These are phyloP conservation scores for Aspergillus sp. DNA, from an alignment of 2,329 filamentous ascomycete species.

Conservation along the genomic window DNA sequence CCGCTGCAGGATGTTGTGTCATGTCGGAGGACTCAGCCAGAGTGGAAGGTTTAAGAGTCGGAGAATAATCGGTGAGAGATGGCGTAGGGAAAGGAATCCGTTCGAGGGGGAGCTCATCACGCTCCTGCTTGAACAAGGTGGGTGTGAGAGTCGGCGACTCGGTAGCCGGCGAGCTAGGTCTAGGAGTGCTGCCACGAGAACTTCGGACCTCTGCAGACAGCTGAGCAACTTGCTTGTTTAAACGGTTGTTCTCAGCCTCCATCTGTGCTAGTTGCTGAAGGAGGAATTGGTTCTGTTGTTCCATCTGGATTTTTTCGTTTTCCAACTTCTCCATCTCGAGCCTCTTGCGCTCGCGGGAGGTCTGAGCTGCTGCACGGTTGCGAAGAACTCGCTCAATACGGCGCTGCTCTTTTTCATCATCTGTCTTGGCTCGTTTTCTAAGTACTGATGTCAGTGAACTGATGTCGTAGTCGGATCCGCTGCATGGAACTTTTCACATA, in stretches of 20 bases:
- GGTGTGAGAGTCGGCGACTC: conserved; percentile 36
- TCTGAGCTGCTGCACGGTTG: conserved; percentile 93
- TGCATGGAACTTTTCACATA: conserved; percentile 36
- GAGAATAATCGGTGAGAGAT: conserved; percentile 34
- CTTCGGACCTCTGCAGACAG: conserved; percentile 43
- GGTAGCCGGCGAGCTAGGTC: conserved; percentile 28
- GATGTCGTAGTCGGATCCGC: not conserved
- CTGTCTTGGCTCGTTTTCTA: conserved; percentile 96
- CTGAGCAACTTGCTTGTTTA: conserved; percentile 48
- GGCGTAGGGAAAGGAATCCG: conserved; percentile 37
- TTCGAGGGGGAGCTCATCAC: conserved; percentile 37
- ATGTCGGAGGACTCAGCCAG: conserved; percentile 66
- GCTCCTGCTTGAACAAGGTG: conserved; percentile 41
- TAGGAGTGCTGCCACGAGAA: conserved; percentile 35
- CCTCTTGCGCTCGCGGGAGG: conserved; percentile 89
- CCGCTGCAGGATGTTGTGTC: conserved; percentile 99
- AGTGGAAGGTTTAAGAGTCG: conserved; percentile 36
- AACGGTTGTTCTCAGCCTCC: conserved; percentile 49
- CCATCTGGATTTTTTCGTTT: conserved; percentile 58
- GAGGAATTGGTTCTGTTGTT: conserved; percentile 68
- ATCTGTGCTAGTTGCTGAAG: conserved; percentile 59
- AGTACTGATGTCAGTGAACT: conserved; percentile 6
- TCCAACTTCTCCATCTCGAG: conserved; percentile 81
- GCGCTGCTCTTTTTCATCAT: conserved; percentile 97
- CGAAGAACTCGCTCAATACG: conserved; percentile 95